Evolutionary conservation across 73 alveolate genomes (phyloP), one percentile per base, ranked within the genome.

Genomic region (Paramecium biaurelia): DNA sequence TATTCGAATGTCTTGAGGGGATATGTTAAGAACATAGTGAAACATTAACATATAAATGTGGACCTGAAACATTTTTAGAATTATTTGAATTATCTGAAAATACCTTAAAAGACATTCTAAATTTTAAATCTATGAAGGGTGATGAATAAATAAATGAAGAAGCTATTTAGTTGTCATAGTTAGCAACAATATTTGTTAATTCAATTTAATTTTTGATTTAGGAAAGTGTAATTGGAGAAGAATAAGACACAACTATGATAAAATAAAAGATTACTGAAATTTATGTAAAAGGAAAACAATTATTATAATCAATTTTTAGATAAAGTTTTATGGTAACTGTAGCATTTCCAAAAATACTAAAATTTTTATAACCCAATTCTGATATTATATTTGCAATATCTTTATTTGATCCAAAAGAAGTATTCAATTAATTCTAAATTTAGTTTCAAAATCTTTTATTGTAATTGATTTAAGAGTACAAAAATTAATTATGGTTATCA

Each of bases 71-170:
- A 23, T 79, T 37, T 24, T 12, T 79, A 18, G 11, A 79, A 42
- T 10, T 79, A 30, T 47, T 41, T 23, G 32, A 20, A 42, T n/a
- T 79, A 12, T 41, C 35, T 42, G 56, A 45, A 42, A 42, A 18
- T n/a, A 42, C 76, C 0, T 45, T 79, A 10, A 24, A n/a, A 14
- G 90, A 47, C 14, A 79, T 79, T 24, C 32, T 79, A 18, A 18
- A 21, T 24, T 43, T 23, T 79, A 79, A 26, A 20, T 41, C 47
- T 10, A 26, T 34, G 7, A 79, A 79, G 28, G 90, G 90, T 2
- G 90, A 79, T 37, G 90, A 79, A 79, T 45, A 79, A 79, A 79
- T 79, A 3, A 79, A 79, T 43, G 70, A 79, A 20, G 90, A 79
- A 37, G 58, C 43, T 2, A 23, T 24, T 38, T 23, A 43, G 21